phyloP scores from a whole-genome alignment of 768 basidiomycete genomes.

The Lepiota venenata region DNA sequence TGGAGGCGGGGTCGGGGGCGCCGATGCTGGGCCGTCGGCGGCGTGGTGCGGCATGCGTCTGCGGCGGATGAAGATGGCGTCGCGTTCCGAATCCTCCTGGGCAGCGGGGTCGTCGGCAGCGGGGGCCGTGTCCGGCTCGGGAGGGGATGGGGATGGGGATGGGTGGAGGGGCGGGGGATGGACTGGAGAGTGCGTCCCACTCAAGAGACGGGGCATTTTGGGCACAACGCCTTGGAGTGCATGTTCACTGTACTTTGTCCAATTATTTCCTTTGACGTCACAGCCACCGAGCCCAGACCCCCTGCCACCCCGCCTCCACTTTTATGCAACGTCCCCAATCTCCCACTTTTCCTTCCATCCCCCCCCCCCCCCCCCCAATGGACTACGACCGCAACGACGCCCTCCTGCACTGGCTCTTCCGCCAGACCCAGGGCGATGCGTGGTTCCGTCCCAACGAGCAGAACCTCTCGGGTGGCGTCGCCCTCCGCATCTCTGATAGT shows the following conservation, averaged over 20 bases:
- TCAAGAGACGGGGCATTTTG: slow-evolving; percentile 1
- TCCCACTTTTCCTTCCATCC: slow-evolving; percentile 12
- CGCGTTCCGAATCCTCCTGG: background rate
- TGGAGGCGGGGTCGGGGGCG: background rate
- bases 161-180: slow-evolving; percentile 1
- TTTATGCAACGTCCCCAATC: background rate
- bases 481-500: slow-evolving; percentile 47
- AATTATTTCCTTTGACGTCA: background rate
- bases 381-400: slow-evolving; percentile 84
- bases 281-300: background rate
- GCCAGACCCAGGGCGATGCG: slow-evolving; percentile 74
- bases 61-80: slow-evolving; percentile 5
- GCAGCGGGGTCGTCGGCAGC: background rate
- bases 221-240: too few species aligned
- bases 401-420: slow-evolving; percentile 76
- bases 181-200: background rate
- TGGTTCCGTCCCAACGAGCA: slow-evolving; percentile 82
- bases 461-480: slow-evolving; percentile 70
- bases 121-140: background rate
- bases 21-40: background rate
- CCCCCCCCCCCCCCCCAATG: slow-evolving; percentile 28
- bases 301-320: background rate
- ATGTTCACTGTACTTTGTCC: too few species aligned
- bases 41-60: background rate
- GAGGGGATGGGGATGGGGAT: background rate